Evolutionary conservation across 306 rosid species (phyloP).

Genomic region (Sphenostylis stenocarpa): DNA sequence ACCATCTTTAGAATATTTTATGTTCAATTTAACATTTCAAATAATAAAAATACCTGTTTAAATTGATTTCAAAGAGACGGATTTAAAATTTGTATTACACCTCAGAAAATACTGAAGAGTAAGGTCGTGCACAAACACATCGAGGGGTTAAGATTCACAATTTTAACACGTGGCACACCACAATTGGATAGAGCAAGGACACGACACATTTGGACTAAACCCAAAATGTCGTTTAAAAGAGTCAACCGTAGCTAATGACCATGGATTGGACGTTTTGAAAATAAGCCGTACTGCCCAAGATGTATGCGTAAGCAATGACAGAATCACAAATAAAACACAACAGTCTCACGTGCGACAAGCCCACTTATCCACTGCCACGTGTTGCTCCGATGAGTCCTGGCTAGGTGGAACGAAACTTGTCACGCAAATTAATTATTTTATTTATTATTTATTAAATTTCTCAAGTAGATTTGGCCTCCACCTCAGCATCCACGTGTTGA

Average conservation of each 20-base stretch:
- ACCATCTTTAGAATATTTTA: no score
- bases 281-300: not conserved
- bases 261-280: constrained; percentile 22
- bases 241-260: constrained; percentile 38
- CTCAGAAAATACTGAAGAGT: no score
- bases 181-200: not conserved
- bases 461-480: constrained; percentile 15
- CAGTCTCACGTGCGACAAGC: no score
- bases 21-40: no score
- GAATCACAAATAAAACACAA: not conserved
- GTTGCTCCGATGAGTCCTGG: constrained; percentile 39
- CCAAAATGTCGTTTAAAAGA: not conserved
- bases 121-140: no score
- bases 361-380: constrained; percentile 30
- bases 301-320: constrained; percentile 79
- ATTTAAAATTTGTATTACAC: no score
- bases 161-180: not conserved
- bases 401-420: not conserved
- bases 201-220: not conserved
- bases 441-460: no score
- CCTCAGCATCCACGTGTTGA: constrained; percentile 46
- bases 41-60: no score
- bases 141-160: no score
- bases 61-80: no score
- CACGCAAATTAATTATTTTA: not conserved